Percentiles rank a stretch among this genome's conserved stretches.
Evolutionary conservation across 2,329 filamentous ascomycete species (phyloP).

Genomic region (Verticillium isaacii): DNA sequence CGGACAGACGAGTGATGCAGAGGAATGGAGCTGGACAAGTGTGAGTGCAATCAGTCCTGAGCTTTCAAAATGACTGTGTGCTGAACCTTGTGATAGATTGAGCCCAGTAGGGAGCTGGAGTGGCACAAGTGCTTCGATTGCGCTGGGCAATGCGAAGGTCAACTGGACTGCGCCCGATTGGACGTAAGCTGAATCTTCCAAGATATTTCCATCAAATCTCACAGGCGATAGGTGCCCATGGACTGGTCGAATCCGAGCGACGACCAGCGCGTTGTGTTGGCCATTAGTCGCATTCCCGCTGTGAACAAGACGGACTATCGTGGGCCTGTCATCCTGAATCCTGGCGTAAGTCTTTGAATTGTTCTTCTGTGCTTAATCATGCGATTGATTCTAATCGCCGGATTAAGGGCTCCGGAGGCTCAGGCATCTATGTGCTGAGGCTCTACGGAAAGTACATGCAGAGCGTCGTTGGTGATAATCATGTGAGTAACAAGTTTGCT

Average conservation of each 20-base stretch:
- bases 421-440: conserved; percentile 31
- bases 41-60: neutral
- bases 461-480: conserved; percentile 39
- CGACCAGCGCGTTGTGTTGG: conserved; percentile 23
- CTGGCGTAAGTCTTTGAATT: conserved; percentile 19
- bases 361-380: neutral
- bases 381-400: neutral
- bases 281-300: conserved; percentile 25
- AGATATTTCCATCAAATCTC: neutral
- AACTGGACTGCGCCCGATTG: conserved; percentile 26
- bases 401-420: conserved; percentile 42
- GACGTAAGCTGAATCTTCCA: conserved; percentile 17
- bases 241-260: conserved; percentile 25
- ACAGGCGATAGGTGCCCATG: conserved; percentile 26
- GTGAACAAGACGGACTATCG: conserved; percentile 18
- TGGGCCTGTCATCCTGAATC: conserved; percentile 28
- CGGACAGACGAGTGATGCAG: neutral
- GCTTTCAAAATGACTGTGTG: neutral
- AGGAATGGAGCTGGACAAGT: neutral
- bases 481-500: conserved; percentile 24
- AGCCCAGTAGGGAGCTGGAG: conserved; percentile 19
- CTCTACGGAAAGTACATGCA: conserved; percentile 29
- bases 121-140: conserved; percentile 25
- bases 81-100: conserved; percentile 24
- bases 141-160: conserved; percentile 6